A percentile compares a stretch with the other conserved stretches of the same genome.
Conservation (phyloP, 2,329 filamentous ascomycete species). For the Helotiales sp. region DNA sequence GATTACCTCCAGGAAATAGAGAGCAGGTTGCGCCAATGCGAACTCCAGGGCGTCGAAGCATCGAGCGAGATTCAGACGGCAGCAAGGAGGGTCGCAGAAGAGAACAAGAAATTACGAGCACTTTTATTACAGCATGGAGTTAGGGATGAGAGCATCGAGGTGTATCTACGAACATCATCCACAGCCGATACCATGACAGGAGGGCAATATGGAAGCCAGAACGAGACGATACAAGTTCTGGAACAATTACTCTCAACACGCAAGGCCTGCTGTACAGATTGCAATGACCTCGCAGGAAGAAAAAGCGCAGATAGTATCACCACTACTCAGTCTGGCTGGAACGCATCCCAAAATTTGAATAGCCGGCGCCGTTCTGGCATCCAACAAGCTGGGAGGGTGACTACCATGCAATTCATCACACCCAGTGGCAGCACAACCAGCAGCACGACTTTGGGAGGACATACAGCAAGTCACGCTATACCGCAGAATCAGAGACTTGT, state of each 20-base stretch:
- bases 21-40: slow-evolving; percentile 64
- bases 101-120: slow-evolving; percentile 68
- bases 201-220: slow-evolving; percentile 21
- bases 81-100: slow-evolving; percentile 69
- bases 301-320: slow-evolving; percentile 36
- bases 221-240: slow-evolving; percentile 35
- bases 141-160: slow-evolving; percentile 56
- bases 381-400: slow-evolving; percentile 21
- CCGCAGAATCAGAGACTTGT: slow-evolving; percentile 27
- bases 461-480: slow-evolving; percentile 16
- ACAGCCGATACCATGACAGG: slow-evolving; percentile 15
- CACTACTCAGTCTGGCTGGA: slow-evolving; percentile 36
- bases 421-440: slow-evolving; percentile 32
- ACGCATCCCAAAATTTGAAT: slow-evolving; percentile 29
- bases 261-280: slow-evolving; percentile 33
- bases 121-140: slow-evolving; percentile 64
- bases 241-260: slow-evolving; percentile 38
- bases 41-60: slow-evolving; percentile 69
- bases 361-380: slow-evolving; percentile 18
- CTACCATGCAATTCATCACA: slow-evolving; percentile 34
- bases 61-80: slow-evolving; percentile 74
- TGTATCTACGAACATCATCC: slow-evolving; percentile 32
- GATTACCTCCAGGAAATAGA: slow-evolving; percentile 76
- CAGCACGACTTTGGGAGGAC: slow-evolving; percentile 22
- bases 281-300: slow-evolving; percentile 11